Percentiles rank a stretch among this genome's conserved stretches.
Evolutionary conservation across 306 rosid genomes (phyloP).

Genomic region (apple (Malus domestica)): DNA sequence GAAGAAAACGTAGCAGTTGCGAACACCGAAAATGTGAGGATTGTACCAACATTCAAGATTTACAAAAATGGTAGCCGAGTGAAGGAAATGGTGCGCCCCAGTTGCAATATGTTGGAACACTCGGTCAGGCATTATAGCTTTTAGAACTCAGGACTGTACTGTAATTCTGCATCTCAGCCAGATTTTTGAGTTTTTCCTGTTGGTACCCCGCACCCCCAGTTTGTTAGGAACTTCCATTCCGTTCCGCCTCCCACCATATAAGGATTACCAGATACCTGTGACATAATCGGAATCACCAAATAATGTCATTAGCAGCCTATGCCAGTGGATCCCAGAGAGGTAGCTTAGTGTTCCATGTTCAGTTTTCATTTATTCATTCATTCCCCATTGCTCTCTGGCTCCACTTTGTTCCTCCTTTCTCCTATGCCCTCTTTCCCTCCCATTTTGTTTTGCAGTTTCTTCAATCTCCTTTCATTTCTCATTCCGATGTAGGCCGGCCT

Average conservation of each 20-base stretch:
- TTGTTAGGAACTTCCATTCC: slow-evolving; percentile 33
- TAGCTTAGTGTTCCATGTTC: slow-evolving; percentile 57
- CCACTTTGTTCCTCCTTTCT: slow-evolving; percentile 22
- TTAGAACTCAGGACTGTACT: slow-evolving; percentile 33
- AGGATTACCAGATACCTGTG: slow-evolving; percentile 44
- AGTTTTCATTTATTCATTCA: slow-evolving; percentile 78
- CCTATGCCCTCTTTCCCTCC: background rate
- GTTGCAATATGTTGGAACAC: slow-evolving; percentile 79
- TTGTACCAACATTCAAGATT: slow-evolving; percentile 93
- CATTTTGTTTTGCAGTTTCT: background rate
- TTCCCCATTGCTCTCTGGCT: slow-evolving; percentile 81
- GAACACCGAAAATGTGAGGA: slow-evolving; percentile 62
- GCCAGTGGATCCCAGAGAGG: slow-evolving; percentile 54
- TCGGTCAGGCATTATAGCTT: slow-evolving; percentile 87
- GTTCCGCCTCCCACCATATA: slow-evolving; percentile 36
- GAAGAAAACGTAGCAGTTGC: slow-evolving; percentile 55
- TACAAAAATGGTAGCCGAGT: slow-evolving; percentile 77
- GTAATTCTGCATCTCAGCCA: slow-evolving; percentile 22
- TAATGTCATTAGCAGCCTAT: slow-evolving; percentile 50
- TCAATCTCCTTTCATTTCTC: background rate
- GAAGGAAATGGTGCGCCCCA: slow-evolving; percentile 85
- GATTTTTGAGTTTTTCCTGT: slow-evolving; percentile 24
- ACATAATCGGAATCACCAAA: slow-evolving; percentile 50
- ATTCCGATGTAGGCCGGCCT: slow-evolving; percentile 32
- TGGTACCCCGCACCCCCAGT: slow-evolving; percentile 23